Conservation (phyloP, 305 asterid species). For the Vinca major region DNA sequence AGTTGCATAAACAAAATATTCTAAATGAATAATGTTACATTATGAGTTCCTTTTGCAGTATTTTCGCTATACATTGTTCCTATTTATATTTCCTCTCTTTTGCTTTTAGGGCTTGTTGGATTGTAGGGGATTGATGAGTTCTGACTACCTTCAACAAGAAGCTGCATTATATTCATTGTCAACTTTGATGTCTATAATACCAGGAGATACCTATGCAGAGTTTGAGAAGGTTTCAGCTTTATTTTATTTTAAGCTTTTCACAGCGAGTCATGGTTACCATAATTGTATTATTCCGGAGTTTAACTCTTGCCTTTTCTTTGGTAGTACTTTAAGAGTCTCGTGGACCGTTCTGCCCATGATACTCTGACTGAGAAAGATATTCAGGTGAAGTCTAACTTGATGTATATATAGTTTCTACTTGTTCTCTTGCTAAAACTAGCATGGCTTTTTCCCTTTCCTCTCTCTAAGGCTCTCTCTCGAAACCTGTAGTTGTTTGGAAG, state of each 20-base stretch:
- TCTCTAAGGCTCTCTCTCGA: no score
- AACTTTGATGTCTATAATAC: conserved; percentile 77
- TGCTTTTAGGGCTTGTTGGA: conserved; percentile 63
- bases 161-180: conserved; percentile 72
- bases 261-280: background rate
- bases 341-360: conserved; percentile 67
- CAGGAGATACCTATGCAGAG: conserved; percentile 75
- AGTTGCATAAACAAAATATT: background rate
- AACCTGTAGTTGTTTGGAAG: background rate
- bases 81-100: background rate
- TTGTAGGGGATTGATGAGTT: conserved; percentile 62
- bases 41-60: background rate
- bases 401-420: background rate
- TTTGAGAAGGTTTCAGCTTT: conserved; percentile 61
- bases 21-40: background rate
- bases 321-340: conserved; percentile 70
- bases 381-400: conserved; percentile 47
- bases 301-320: conserved; percentile 22
- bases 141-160: conserved; percentile 54
- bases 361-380: conserved; percentile 66
- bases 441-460: background rate
- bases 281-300: conserved; percentile 2
- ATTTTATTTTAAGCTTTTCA: background rate
- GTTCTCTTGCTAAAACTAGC: background rate
- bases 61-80: background rate